Evolutionary conservation across 225 moss, liverwort and hornwort genomes (phyloP).

Genomic region (Climacium dendroides): DNA sequence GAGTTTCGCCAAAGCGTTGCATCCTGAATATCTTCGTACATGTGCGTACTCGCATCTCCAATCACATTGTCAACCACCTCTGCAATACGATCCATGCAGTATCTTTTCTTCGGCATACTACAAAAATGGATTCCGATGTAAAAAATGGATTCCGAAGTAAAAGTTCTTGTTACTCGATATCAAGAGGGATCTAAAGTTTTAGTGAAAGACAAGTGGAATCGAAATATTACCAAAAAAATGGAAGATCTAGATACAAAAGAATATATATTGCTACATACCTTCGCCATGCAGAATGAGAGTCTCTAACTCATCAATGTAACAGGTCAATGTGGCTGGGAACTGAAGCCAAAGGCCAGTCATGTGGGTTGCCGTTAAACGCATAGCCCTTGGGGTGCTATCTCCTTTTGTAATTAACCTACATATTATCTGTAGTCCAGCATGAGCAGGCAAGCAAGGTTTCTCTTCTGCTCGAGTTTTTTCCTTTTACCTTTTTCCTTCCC

Average conservation of each 20-base stretch:
- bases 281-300: slow-evolving; percentile 54
- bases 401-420: slow-evolving; percentile 74
- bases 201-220: neutral
- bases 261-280: slow-evolving; percentile 20
- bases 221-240: neutral
- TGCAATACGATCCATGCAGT: neutral
- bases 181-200: neutral
- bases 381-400: slow-evolving; percentile 36
- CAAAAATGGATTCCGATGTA: no score
- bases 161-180: neutral
- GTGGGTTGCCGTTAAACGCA: slow-evolving; percentile 56
- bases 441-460: neutral
- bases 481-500: neutral
- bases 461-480: neutral
- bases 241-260: neutral
- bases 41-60: slow-evolving; percentile 24
- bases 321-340: slow-evolving; percentile 52
- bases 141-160: no score
- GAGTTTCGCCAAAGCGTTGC: slow-evolving; percentile 29
- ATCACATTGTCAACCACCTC: slow-evolving; percentile 31
- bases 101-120: neutral
- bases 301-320: slow-evolving; percentile 54
- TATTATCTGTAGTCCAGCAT: slow-evolving; percentile 43
- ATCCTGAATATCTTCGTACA: slow-evolving; percentile 41
- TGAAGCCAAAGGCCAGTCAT: slow-evolving; percentile 67